phyloP scores from a whole-genome alignment of 106 monocot species.

The Vanilla planifolia region DNA sequence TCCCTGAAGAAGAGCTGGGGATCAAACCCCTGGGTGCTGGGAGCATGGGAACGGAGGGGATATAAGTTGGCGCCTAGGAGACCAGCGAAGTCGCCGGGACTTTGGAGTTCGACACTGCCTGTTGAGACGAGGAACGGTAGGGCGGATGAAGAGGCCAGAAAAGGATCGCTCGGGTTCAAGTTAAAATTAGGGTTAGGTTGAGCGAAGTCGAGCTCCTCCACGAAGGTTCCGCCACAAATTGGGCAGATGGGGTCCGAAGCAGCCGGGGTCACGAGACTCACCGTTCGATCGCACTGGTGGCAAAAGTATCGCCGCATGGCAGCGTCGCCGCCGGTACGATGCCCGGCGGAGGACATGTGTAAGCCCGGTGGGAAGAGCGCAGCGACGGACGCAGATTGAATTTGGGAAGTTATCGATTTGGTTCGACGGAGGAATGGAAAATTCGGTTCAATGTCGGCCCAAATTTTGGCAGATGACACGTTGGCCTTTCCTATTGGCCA shows the following conservation, averaged over 20 bases:
- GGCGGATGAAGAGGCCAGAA: neutral
- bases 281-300: conserved; percentile 59
- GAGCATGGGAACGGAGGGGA: neutral
- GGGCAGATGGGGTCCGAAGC: conserved; percentile 57
- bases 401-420: too few species aligned
- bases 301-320: conserved; percentile 49
- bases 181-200: too few species aligned
- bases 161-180: too few species aligned
- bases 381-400: too few species aligned
- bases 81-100: conserved; percentile 23
- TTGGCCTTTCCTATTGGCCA: too few species aligned
- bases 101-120: conserved; percentile 20
- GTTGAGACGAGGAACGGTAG: conserved; percentile 1
- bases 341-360: conserved; percentile 16
- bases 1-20: conserved; percentile 33
- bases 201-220: conserved; percentile 15
- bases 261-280: neutral
- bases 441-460: too few species aligned
- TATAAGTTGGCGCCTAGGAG: conserved; percentile 8
- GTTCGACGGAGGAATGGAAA: too few species aligned
- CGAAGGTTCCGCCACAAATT: conserved; percentile 58
- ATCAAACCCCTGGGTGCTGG: conserved; percentile 24
- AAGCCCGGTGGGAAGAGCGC: too few species aligned
- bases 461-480: too few species aligned
- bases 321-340: neutral